These are phyloP conservation scores for Lactarius sanguifluus DNA, from an alignment of 768 basidiomycete genomes.

Conservation along the genomic window DNA sequence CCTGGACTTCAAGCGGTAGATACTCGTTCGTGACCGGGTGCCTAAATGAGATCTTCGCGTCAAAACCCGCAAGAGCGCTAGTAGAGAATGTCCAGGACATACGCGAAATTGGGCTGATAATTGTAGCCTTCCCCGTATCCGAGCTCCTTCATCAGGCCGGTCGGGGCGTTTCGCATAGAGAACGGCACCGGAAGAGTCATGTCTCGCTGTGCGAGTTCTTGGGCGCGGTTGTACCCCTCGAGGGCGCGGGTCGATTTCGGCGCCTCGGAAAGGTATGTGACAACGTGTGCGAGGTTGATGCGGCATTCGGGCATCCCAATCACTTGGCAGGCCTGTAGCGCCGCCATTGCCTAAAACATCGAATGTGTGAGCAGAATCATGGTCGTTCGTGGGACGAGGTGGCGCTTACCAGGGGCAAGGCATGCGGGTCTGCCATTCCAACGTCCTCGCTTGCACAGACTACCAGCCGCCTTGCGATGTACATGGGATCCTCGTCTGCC, in stretches of 20 bases:
- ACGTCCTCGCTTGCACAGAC: constrained; percentile 87
- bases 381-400: background rate
- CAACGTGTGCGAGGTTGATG: constrained; percentile 76
- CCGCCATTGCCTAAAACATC: constrained; percentile 53
- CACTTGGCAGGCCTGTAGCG: constrained; percentile 63
- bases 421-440: constrained; percentile 73
- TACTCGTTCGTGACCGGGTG: constrained; percentile 57
- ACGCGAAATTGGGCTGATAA: constrained; percentile 51
- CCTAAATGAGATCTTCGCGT: constrained; percentile 29
- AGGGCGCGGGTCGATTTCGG: constrained; percentile 80
- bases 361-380: constrained; percentile 10
- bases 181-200: constrained; percentile 64
- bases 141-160: constrained; percentile 54
- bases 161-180: constrained; percentile 78
- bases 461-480: constrained; percentile 69
- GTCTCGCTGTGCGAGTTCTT: constrained; percentile 55
- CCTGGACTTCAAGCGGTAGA: constrained; percentile 45
- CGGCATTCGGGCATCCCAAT: constrained; percentile 83
- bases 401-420: constrained; percentile 63
- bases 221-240: constrained; percentile 70
- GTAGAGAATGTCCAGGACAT: constrained; percentile 22
- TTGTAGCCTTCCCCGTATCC: constrained; percentile 52
- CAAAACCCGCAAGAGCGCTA: background rate
- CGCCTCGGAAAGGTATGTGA: constrained; percentile 76
- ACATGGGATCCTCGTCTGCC: constrained; percentile 80